Evolutionary conservation across 306 rosid genomes (phyloP).

Genomic region (Trifolium fragiferum): DNA sequence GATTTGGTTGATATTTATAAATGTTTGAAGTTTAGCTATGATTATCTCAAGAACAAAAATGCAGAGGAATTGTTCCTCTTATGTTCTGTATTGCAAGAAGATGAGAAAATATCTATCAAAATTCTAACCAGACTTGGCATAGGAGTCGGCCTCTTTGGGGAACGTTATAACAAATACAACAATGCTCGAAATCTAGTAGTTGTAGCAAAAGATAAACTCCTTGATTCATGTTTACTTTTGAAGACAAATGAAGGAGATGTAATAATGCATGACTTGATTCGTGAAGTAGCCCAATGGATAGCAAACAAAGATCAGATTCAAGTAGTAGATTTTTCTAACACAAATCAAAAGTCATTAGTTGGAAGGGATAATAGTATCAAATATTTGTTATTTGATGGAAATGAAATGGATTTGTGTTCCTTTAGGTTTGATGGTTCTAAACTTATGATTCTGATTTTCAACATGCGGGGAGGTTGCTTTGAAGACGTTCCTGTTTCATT

Average conservation of each 20-base stretch:
- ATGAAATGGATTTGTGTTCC: background rate
- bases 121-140: background rate
- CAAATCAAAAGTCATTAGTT: background rate
- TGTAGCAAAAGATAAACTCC: background rate
- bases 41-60: background rate
- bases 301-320: background rate
- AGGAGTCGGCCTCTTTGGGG: background rate
- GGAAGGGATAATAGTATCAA: background rate
- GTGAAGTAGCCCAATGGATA: constrained; percentile 4
- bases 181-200: background rate
- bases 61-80: constrained; percentile 17
- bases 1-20: background rate
- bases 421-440: background rate
- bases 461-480: background rate
- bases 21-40: constrained; percentile 8
- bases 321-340: too few relatives aligned
- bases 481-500: background rate
- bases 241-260: rapidly evolving
- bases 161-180: background rate
- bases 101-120: constrained; percentile 26
- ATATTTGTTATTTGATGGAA: constrained; percentile 6
- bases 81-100: constrained; percentile 38
- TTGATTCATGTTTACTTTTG: constrained; percentile 32
- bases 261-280: constrained; percentile 38
- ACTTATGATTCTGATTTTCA: background rate